Conservation (phyloP, 1,139 yeast genomes). For the Candida pseudoviswanathii region DNA sequence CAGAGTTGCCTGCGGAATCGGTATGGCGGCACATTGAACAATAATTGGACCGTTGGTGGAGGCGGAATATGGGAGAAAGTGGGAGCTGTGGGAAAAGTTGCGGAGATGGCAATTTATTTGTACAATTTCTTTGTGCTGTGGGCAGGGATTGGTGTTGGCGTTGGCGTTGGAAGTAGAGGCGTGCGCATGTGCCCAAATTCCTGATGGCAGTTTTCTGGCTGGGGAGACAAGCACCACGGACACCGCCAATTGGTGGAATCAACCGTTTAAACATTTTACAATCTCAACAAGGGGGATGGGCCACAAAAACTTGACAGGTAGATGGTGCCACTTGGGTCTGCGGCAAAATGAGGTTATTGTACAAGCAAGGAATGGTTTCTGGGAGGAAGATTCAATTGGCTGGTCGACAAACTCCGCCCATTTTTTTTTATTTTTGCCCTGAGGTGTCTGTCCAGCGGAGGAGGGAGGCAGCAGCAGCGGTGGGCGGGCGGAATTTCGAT, state of each 20-base stretch:
- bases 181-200: constrained; percentile 4
- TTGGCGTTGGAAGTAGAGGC: background rate
- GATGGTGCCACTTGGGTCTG: background rate
- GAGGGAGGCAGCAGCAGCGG: background rate
- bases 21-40: constrained; percentile 18
- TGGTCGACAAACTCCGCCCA: too few species aligned
- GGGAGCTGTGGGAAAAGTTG: background rate
- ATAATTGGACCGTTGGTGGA: constrained; percentile 6
- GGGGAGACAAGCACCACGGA: too few species aligned
- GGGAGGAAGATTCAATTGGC: too few species aligned
- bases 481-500: background rate
- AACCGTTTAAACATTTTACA: background rate
- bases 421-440: too few species aligned
- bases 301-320: background rate
- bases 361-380: too few species aligned
- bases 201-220: background rate
- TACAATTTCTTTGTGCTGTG: background rate
- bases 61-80: background rate
- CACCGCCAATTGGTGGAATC: background rate
- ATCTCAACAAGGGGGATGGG: too few species aligned
- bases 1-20: constrained; percentile 15
- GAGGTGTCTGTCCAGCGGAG: too few species aligned
- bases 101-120: constrained; percentile 10
- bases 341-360: background rate
- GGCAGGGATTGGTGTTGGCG: background rate